Evolutionary conservation across 2,329 filamentous ascomycete species (phyloP).

Genomic region (Spiromastix sp.): DNA sequence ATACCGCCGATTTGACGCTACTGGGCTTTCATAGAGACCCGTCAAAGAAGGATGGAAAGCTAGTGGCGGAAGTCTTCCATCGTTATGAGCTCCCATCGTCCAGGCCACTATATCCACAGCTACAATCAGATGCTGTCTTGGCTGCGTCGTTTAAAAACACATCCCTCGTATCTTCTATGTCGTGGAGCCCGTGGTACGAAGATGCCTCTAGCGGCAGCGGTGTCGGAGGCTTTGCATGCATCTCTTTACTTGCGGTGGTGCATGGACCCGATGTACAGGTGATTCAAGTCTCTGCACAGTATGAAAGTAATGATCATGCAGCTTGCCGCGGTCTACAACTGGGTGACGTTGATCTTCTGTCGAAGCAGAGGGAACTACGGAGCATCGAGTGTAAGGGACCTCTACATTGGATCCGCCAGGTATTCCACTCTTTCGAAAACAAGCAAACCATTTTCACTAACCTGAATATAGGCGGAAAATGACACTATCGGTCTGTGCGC

Average conservation of each 20-base stretch:
- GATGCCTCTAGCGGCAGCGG: not conserved
- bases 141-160: constrained; percentile 17
- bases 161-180: constrained; percentile 17
- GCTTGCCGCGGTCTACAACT: constrained; percentile 9
- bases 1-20: constrained; percentile 27
- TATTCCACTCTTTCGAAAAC: constrained; percentile 10
- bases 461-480: constrained; percentile 14
- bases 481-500: constrained; percentile 15
- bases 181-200: constrained; percentile 23
- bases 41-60: constrained; percentile 6
- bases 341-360: constrained; percentile 9
- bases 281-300: constrained; percentile 14
- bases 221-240: not conserved
- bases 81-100: constrained; percentile 12
- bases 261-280: constrained; percentile 20
- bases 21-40: constrained; percentile 10
- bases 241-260: constrained; percentile 16
- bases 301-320: constrained; percentile 1
- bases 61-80: constrained; percentile 19
- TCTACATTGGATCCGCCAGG: constrained; percentile 21
- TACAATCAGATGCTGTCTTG: constrained; percentile 21
- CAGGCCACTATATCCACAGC: constrained; percentile 8
- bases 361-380: constrained; percentile 6
- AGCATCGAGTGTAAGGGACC: constrained; percentile 20
- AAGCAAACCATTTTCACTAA: not conserved